These are phyloP conservation scores for Suhomyces sp. DNA, from an alignment of 805 yeast genomes.

Conservation along the genomic window DNA sequence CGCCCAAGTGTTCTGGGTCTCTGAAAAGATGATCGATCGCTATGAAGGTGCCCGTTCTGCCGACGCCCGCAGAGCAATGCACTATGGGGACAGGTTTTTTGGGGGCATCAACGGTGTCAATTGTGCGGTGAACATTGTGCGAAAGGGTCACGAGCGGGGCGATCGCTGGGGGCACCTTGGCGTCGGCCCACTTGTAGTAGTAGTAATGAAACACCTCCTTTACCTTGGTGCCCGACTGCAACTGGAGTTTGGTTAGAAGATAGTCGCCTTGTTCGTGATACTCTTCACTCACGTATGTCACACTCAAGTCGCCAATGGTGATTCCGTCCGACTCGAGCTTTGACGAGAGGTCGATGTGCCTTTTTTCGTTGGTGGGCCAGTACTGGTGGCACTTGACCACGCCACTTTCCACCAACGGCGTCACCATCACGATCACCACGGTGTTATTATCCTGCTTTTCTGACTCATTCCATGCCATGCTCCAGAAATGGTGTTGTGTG, in stretches of 20 bases:
- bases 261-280: constrained; percentile 18
- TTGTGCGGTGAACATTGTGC: constrained; percentile 13
- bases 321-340: constrained; percentile 19
- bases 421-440: constrained; percentile 38
- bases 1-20: constrained; percentile 23
- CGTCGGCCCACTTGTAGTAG: constrained; percentile 46
- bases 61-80: constrained; percentile 97
- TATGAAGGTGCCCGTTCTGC: constrained; percentile 62
- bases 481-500: constrained; percentile 48
- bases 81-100: constrained; percentile 19
- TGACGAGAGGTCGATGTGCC: constrained; percentile 17
- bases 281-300: constrained; percentile 16
- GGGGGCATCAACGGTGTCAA: background rate
- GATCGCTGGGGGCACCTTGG: constrained; percentile 34
- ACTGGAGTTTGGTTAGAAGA: constrained; percentile 23
- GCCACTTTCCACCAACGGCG: constrained; percentile 51
- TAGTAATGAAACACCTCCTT: constrained; percentile 39
- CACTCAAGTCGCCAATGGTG: constrained; percentile 14
- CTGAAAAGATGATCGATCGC: constrained; percentile 33
- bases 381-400: constrained; percentile 40
- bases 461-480: constrained; percentile 44
- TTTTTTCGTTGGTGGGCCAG: constrained; percentile 30
- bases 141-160: constrained; percentile 25
- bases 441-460: constrained; percentile 21
- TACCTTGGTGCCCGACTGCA: constrained; percentile 13